Evolutionary conservation across 2,329 filamentous ascomycete genomes (phyloP), one percentile per base, ranked within the genome.

Genomic region (Onygena corvina): DNA sequence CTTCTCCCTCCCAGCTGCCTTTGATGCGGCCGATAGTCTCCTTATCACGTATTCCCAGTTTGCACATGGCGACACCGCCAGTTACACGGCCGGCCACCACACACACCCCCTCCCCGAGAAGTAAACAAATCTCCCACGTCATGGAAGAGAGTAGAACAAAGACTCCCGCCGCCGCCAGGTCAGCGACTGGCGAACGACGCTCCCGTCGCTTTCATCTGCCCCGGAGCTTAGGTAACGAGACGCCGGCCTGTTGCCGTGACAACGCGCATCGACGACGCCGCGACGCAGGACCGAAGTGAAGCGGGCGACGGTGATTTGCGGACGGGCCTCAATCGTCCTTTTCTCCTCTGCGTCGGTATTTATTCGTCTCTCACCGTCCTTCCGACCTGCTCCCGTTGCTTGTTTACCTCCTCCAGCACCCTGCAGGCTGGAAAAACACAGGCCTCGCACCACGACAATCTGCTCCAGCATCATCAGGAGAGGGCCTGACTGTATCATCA

Each of bases 261-360:
- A 46, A 46, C 44, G 14, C 21, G n/a, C 44, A 9, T 46, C 44
- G 44, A 46, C 30, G 44, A 6, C 44, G 30, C 44, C 27, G 44
- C 27, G 27, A 31, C 44, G 30, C 44, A 42, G 38, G 12, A 42
- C 38, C 38, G 38, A 42, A 42, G 38, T 42, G 38, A 42, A 42
- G 38, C 38, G 38, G 38, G 25, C 38, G 21, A 42, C 16, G 38
- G 21, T 42, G 38, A 42, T 42, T 42, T 42, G 38, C 11, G 38
- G 38, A 42, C 12, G 38, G 23, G 21, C 21, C 16, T 42, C 21
- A 42, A 29, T 20, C 38, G 38, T 42, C 21, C 16, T 27, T 23
- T 42, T 42, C 38, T 42, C 23, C 16, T 42, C 38, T 42, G 21
- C 18, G 16, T 42, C 38, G 25, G 38, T 42, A 42, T 42, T 42